phyloP scores from a whole-genome alignment of 805 yeast genomes.

The Ogataea saltuana region DNA sequence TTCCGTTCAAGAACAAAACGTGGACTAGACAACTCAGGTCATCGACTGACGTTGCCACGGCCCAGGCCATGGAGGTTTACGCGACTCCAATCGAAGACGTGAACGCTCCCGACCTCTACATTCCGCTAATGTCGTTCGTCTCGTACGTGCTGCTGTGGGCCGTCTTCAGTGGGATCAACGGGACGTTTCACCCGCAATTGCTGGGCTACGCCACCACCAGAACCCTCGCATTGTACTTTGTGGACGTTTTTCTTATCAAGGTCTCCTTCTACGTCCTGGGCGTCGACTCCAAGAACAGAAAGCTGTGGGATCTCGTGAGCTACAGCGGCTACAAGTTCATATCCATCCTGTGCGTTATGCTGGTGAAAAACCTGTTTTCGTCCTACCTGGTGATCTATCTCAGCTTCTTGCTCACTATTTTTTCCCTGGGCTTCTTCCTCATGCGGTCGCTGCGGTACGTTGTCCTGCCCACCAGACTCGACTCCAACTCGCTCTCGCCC shows the following conservation, averaged over 20 bases:
- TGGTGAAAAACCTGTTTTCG: conserved; percentile 45
- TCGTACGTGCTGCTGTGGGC: conserved; percentile 87
- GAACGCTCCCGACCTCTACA: conserved; percentile 95
- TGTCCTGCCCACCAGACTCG: conserved; percentile 60
- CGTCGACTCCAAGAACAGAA: conserved; percentile 54
- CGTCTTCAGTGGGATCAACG: conserved; percentile 78
- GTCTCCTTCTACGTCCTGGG: conserved; percentile 80
- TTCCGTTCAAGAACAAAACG: conserved; percentile 82
- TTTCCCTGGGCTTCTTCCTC: conserved; percentile 64
- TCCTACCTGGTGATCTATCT: conserved; percentile 40
- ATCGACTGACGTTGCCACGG: conserved; percentile 37
- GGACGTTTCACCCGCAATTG: conserved; percentile 89
- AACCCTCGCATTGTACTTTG: conserved; percentile 75
- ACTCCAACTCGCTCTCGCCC: conserved; percentile 60
- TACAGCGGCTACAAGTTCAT: conserved; percentile 95
- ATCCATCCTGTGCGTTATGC: conserved; percentile 61
- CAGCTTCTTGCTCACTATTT: conserved; percentile 44
- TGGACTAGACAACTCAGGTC: conserved; percentile 65
- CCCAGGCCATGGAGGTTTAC: conserved; percentile 42
- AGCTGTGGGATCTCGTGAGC: conserved; percentile 77
- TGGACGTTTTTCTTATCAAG: conserved; percentile 76
- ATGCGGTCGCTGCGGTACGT: conserved; percentile 70
- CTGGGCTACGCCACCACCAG: conserved; percentile 86
- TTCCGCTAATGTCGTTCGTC: conserved; percentile 90
- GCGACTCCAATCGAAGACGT: conserved; percentile 83